Evolutionary conservation across 805 yeast species (phyloP).

Genomic region (Millerago galiae): DNA sequence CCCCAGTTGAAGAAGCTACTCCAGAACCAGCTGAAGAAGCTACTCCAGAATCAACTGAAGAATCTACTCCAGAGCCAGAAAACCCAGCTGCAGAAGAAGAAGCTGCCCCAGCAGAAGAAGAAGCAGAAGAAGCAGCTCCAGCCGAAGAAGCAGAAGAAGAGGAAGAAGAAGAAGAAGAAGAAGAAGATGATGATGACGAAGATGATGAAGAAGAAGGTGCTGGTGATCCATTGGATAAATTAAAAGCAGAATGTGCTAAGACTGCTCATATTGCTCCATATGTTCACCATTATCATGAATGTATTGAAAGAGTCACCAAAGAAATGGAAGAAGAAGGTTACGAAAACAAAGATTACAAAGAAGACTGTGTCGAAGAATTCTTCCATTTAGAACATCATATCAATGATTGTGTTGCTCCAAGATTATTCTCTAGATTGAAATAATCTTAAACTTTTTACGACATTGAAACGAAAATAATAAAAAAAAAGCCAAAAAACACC

Average conservation of each 20-base stretch:
- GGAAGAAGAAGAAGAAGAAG: conserved; percentile 30
- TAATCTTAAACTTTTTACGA: conserved; percentile 26
- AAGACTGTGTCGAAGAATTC: conserved; percentile 96
- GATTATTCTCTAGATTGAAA: conserved; percentile 77
- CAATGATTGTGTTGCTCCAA: conserved; percentile 88
- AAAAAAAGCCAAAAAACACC: background rate
- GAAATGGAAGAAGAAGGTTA: conserved; percentile 81
- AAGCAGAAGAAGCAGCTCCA: background rate
- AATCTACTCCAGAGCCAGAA: conserved; percentile 10
- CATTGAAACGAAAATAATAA: conserved; percentile 1
- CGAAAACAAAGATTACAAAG: conserved; percentile 74
- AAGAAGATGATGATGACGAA: conserved; percentile 57
- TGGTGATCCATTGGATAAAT: conserved; percentile 57
- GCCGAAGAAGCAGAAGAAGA: conserved; percentile 6
- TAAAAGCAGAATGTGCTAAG: conserved; percentile 64
- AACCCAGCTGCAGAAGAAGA: conserved; percentile 32
- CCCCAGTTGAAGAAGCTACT: conserved; percentile 3
- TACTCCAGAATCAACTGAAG: conserved; percentile 11
- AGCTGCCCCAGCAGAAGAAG: conserved; percentile 13
- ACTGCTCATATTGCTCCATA: conserved; percentile 62
- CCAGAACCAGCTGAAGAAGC: conserved; percentile 9
- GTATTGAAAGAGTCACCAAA: conserved; percentile 90
- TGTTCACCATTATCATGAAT: conserved; percentile 87
- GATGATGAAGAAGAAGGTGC: conserved; percentile 67
- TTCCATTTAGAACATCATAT: conserved; percentile 94